Base-by-base conservation (phyloP, 2,329 filamentous ascomycete genomes). In the Metarhizium rileyi region DNA sequence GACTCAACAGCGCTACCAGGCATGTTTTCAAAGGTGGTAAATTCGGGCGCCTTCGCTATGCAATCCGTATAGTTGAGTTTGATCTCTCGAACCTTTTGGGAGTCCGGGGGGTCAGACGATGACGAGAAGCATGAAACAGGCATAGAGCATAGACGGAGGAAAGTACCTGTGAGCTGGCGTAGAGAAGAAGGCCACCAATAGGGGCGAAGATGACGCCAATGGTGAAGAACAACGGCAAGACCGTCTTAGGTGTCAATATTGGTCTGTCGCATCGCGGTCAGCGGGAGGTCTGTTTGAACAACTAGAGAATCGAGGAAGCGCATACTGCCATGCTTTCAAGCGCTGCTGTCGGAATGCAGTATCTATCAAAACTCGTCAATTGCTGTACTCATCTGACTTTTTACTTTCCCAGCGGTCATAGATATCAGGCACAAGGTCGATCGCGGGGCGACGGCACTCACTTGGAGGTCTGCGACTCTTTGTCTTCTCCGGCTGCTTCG, bases 281-380 rank as follows among this genome's bases (percentile, higher is more conserved):
- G 72, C 10, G 48, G 55, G 54, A 61, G 43, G 8, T 38, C 18
- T 38, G 27, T 22, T 26, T 36, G 22, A 36, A 18, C 33, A n/a
- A 42, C 2, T 16, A 22, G 10, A 16, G 14, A 16, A 38, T 20
- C 35, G 10, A 14, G 33, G 26, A 18, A 44, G 30, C 43, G 80
- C 89, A 70, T 76, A 94, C 86, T 98, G 93, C 93, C 93, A 98
- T 73, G 93, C 93, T 72, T 97, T 96, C 68, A 98, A 72, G 65
- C 93, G 84, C 70, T 98, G 93, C 67, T 98, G 93, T 61, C 93
- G 81, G 66, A 97, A 98, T 10, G 93, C 93, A 52, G 91, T 97
- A 72, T 97, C 89, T 95, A 63, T 46, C 20, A 42, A 20, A 25
- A n/a, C 46, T 35, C 20, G 53, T 65, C 50, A 63, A 55, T 47